phyloP scores from a whole-genome alignment of 208 protist species.

The Trypanosoma mega region DNA sequence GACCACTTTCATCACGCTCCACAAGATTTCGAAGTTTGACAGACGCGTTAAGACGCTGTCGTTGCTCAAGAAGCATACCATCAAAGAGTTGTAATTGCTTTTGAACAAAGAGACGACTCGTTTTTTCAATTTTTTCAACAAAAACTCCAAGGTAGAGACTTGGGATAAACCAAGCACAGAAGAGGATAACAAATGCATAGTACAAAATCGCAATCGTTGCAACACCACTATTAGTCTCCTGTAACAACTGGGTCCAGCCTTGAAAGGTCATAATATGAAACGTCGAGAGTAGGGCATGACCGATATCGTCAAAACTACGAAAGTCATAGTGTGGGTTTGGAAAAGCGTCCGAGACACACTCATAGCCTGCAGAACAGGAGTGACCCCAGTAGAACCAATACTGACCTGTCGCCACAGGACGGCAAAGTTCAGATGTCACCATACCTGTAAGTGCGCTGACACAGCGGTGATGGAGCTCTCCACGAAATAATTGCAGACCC shows the following conservation, averaged over 20 bases:
- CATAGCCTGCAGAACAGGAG: constrained; percentile 46
- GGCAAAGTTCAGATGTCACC: constrained; percentile 63
- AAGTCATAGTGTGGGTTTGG: constrained; percentile 82
- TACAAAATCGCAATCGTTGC: constrained; percentile 72
- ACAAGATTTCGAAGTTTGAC: constrained; percentile 76
- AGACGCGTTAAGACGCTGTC: constrained; percentile 53
- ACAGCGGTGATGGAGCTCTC: constrained; percentile 77
- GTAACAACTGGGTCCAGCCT: constrained; percentile 83
- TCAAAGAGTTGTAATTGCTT: constrained; percentile 83
- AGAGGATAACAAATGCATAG: constrained; percentile 79
- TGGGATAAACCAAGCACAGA: constrained; percentile 87
- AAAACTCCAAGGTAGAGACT: constrained; percentile 89
- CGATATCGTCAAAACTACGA: constrained; percentile 92
- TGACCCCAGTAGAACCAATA: constrained; percentile 80
- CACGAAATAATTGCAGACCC: constrained; percentile 84
- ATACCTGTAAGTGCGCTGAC: constrained; percentile 55
- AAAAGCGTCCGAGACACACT: constrained; percentile 48
- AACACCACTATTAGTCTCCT: constrained; percentile 76
- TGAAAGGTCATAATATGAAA: constrained; percentile 92
- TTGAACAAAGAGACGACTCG: constrained; percentile 63
- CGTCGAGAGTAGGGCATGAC: constrained; percentile 78
- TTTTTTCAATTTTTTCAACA: constrained; percentile 86
- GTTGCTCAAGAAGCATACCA: constrained; percentile 76
- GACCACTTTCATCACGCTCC: constrained; percentile 68
- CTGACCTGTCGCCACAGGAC: constrained; percentile 39